Percentiles rank a stretch among this genome's conserved stretches.
phyloP scores from a whole-genome alignment of 2,329 filamentous ascomycete species.

The Pyricularia grisea region DNA sequence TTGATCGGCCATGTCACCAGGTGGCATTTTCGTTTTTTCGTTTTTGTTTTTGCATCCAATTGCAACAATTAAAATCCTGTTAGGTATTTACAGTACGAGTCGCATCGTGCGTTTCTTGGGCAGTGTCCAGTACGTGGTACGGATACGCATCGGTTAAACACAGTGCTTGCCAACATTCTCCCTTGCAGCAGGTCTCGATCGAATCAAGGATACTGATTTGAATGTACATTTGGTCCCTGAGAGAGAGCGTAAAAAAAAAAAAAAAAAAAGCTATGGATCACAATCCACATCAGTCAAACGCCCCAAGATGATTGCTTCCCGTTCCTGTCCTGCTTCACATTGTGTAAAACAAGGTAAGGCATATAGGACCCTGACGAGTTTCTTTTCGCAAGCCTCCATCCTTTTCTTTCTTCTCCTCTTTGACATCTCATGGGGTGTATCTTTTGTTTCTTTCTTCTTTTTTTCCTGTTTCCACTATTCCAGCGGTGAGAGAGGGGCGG shows the following conservation, averaged over 20 bases:
- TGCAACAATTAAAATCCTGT: neutral
- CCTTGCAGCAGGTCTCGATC: too few species aligned
- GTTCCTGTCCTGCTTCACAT: neutral
- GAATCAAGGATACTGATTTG: neutral
- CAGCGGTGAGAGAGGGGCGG: neutral
- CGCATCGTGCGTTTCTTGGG: neutral
- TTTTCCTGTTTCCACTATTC: neutral
- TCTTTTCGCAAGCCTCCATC: neutral
- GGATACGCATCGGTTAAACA: neutral
- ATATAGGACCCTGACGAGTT: neutral
- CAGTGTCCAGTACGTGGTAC: neutral
- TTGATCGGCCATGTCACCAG: neutral
- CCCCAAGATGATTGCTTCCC: neutral
- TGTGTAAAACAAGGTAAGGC: neutral
- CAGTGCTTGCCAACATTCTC: too few species aligned
- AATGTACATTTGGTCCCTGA: neutral
- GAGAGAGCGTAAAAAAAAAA: too few species aligned
- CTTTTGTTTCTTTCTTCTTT: neutral
- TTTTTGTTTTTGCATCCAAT: neutral
- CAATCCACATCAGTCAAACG: neutral
- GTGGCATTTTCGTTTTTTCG: neutral
- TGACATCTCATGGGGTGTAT: neutral
- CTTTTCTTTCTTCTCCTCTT: neutral
- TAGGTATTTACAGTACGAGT: neutral
- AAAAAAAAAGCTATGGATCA: neutral